phyloP scores from a whole-genome alignment of 768 basidiomycete species.

The Pulveroboletus sp. region DNA sequence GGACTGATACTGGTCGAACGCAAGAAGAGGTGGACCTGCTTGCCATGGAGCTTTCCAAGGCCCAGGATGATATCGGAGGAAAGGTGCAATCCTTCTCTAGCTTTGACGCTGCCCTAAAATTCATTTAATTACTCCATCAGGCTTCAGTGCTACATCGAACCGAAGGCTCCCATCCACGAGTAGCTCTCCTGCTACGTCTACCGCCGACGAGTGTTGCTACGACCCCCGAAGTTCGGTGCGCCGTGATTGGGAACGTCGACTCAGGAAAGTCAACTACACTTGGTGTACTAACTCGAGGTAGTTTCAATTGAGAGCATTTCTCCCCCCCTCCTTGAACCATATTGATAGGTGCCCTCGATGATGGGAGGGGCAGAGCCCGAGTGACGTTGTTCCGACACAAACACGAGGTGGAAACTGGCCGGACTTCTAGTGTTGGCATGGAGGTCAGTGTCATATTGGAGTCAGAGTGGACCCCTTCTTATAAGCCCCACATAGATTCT shows the following conservation, averaged over 20 bases:
- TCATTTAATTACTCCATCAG: conserved; percentile 30
- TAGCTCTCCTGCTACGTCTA: conserved; percentile 61
- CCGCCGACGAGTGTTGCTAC: conserved; percentile 71
- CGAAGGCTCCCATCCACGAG: conserved; percentile 46
- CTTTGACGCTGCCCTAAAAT: neutral
- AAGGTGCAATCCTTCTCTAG: conserved; percentile 45
- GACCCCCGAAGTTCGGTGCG: conserved; percentile 91
- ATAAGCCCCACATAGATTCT: conserved; percentile 54
- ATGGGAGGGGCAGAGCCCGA: conserved; percentile 76
- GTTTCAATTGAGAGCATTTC: conserved; percentile 15
- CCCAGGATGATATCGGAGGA: conserved; percentile 74
- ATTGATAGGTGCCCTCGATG: conserved; percentile 63
- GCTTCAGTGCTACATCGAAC: conserved; percentile 51
- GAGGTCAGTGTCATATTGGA: conserved; percentile 57
- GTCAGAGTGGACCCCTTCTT: neutral
- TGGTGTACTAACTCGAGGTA: conserved; percentile 92
- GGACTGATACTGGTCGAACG: conserved; percentile 50
- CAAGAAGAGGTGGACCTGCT: conserved; percentile 49
- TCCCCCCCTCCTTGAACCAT: conserved; percentile 9
- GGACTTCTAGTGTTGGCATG: conserved; percentile 95
- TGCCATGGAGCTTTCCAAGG: conserved; percentile 38
- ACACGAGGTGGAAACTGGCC: conserved; percentile 93
- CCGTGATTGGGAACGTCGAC: conserved; percentile 93
- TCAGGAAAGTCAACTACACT: conserved; percentile 93
- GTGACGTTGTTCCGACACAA: conserved; percentile 93